These are phyloP conservation scores for Apiospora koreana DNA, from an alignment of 2,329 filamentous ascomycete species.

Conservation along the genomic window DNA sequence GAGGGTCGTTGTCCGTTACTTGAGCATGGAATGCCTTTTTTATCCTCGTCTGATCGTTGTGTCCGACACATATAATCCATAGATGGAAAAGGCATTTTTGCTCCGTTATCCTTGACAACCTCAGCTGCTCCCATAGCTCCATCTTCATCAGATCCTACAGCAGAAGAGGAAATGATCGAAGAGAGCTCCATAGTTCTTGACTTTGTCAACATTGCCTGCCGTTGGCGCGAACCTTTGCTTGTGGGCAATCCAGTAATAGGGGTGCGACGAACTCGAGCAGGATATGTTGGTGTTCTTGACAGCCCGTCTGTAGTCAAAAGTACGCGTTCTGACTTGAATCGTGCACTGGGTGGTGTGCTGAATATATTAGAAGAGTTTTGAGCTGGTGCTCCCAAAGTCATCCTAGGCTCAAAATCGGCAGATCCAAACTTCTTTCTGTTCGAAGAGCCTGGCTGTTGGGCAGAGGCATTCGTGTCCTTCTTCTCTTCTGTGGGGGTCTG, in stretches of 20 bases:
- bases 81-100: neutral
- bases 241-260: constrained; percentile 15
- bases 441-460: neutral
- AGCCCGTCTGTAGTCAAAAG: neutral
- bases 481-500: neutral
- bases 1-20: neutral
- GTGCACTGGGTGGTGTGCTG: neutral
- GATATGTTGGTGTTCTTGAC: constrained; percentile 2
- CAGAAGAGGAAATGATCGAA: neutral
- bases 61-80: neutral
- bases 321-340: neutral
- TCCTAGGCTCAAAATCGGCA: neutral
- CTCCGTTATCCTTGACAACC: neutral
- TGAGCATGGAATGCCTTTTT: no score
- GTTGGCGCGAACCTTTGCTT: constrained; percentile 17
- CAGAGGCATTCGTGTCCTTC: no score
- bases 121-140: neutral
- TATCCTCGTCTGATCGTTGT: neutral
- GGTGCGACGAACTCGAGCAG: neutral
- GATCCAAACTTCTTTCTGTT: neutral
- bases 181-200: constrained; percentile 3
- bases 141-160: constrained; percentile 14
- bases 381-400: neutral
- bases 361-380: neutral
- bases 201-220: neutral